Percentiles rank a stretch among this genome's conserved stretches.
Evolutionary conservation across 176 grass and related monocot species (phyloP).

Genomic region (Saccharum spontaneum): DNA sequence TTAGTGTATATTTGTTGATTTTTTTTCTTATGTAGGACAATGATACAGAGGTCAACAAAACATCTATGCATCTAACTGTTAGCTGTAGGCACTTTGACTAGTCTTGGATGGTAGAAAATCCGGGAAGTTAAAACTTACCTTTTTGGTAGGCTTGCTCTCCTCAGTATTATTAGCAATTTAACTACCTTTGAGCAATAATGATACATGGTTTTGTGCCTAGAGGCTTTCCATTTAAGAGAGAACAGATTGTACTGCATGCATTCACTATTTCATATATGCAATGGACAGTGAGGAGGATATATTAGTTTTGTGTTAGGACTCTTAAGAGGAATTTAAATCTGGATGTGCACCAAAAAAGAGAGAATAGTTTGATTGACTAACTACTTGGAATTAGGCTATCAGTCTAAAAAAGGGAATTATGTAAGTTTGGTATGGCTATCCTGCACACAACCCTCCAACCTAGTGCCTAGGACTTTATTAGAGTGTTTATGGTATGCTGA

Average conservation of each 20-base stretch:
- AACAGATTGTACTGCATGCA: not conserved
- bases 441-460: not conserved
- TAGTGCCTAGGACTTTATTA: not conserved
- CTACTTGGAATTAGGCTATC: not conserved
- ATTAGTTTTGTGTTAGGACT: not conserved
- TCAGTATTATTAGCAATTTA: not conserved
- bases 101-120: not conserved
- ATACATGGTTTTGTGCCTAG: not conserved
- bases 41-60: not conserved
- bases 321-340: not conserved
- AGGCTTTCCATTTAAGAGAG: not conserved
- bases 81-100: not conserved
- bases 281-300: not conserved
- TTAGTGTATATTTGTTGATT: not conserved
- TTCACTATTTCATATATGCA: not conserved
- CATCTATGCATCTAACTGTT: not conserved
- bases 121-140: not conserved
- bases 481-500: not conserved
- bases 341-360: not conserved
- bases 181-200: not conserved
- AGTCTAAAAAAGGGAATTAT: not conserved
- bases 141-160: not conserved
- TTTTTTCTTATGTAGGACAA: not conserved
- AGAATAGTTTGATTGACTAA: not conserved
- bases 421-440: not conserved